These are phyloP conservation scores for Fusarium fujikuroi DNA, from an alignment of 2,329 filamentous ascomycete genomes.

Conservation along the genomic window DNA sequence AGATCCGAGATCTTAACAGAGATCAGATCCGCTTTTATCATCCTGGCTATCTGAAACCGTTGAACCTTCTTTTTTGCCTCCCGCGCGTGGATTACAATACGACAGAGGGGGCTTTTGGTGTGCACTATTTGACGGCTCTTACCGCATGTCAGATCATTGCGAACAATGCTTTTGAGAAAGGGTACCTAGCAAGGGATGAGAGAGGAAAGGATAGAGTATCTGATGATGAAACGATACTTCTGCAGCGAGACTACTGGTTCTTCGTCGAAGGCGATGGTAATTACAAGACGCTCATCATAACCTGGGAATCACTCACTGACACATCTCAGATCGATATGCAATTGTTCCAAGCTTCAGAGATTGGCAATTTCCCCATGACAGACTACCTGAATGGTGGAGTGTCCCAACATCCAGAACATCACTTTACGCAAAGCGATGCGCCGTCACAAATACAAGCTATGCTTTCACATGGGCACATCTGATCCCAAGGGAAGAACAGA, in stretches of 20 bases:
- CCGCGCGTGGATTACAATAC: constrained; percentile 32
- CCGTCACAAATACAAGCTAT: constrained; percentile 35
- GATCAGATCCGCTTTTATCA: constrained; percentile 38
- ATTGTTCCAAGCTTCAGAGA: constrained; percentile 32
- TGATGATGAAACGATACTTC: background rate
- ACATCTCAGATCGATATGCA: constrained; percentile 17
- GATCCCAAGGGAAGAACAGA: constrained; percentile 27
- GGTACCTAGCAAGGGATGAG: constrained; percentile 9
- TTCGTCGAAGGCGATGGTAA: constrained; percentile 31
- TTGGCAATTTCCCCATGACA: constrained; percentile 37
- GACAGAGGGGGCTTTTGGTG: background rate
- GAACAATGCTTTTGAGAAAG: constrained; percentile 29
- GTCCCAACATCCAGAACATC: background rate
- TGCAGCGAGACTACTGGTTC: constrained; percentile 35
- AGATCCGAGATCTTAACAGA: constrained; percentile 30
- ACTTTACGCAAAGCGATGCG: constrained; percentile 15
- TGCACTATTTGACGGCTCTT: constrained; percentile 29
- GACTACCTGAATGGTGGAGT: constrained; percentile 25
- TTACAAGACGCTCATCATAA: rapidly evolving
- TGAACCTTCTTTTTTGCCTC: constrained; percentile 32
- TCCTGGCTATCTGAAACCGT: constrained; percentile 30
- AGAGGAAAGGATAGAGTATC: constrained; percentile 17
- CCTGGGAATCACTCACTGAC: background rate
- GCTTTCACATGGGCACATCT: constrained; percentile 34
- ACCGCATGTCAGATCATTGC: constrained; percentile 31